phyloP scores from a whole-genome alignment of 257 asterid genomes.

The Ehretia macrophylla region DNA sequence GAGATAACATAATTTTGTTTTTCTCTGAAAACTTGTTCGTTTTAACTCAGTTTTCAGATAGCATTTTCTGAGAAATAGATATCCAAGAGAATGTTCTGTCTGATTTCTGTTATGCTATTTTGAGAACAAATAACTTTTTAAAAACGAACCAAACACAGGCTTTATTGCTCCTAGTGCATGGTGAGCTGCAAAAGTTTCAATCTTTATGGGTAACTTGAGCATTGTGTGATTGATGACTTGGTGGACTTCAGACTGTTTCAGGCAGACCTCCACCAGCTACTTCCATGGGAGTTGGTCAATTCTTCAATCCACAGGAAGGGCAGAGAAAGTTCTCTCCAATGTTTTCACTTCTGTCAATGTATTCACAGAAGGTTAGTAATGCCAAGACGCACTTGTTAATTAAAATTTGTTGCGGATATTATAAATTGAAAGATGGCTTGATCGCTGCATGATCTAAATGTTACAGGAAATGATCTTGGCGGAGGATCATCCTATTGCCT shows the following conservation, averaged over 20 bases:
- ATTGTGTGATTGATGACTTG: slow-evolving; percentile 7
- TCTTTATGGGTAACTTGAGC: neutral
- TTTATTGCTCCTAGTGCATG: too few species aligned
- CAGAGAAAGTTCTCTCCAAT: slow-evolving; percentile 49
- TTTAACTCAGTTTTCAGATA: too few species aligned
- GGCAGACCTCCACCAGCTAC: slow-evolving; percentile 98
- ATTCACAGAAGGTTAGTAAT: slow-evolving; percentile 52
- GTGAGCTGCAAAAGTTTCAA: too few species aligned
- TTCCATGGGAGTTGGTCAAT: slow-evolving; percentile 99
- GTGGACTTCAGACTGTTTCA: slow-evolving; percentile 66
- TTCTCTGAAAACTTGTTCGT: too few species aligned
- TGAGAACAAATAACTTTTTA: too few species aligned
- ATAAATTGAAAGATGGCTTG: slow-evolving; percentile 10
- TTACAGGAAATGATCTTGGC: slow-evolving; percentile 63
- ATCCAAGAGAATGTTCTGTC: too few species aligned
- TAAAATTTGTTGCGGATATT: slow-evolving; percentile 1
- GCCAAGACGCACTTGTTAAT: slow-evolving; percentile 16
- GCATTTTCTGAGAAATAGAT: too few species aligned
- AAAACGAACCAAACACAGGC: too few species aligned
- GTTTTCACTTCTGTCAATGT: slow-evolving; percentile 48
- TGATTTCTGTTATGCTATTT: too few species aligned
- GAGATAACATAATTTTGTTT: too few species aligned
- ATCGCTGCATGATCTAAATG: slow-evolving; percentile 27
- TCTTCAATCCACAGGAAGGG: slow-evolving; percentile 74
- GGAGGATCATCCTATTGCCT: slow-evolving; percentile 93